Evolutionary conservation across 768 basidiomycete genomes (phyloP), one percentile per base, ranked within the genome.

Genomic region (Boletus eberwhitei): DNA sequence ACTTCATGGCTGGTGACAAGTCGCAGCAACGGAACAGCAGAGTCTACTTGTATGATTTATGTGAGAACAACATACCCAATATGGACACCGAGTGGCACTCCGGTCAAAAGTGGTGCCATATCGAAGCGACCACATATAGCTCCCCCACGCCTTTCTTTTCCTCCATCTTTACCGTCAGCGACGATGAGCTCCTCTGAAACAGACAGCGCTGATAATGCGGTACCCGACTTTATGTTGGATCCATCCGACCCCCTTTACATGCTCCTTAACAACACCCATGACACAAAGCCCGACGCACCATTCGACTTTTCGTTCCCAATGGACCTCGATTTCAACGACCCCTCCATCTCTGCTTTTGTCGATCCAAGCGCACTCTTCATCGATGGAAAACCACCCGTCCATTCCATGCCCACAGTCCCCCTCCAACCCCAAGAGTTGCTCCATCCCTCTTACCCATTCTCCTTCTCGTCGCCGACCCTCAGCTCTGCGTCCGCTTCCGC

Each of bases 291-390:
- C 3, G 71, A 73, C 60, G 24, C 66, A 59, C 78, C 65, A 57
- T 80, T 65, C 61, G 70, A 66, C 65, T 70, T 77, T 48, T 63
- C 72, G 22, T 54, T 77, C 66, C 56, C 68, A 66, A 80, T 85
- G 78, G 82, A 84, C 68, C 76, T 87, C 69, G 85, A 87, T 62
- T 82, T 85, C 51, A 74, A 77, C 65, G 78, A 81, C 4, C 56
- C 64, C 2, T 58, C 64, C 19, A 36, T 71, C 32, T 71, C 79
- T 19, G 77, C 84, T 60, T 78, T 80, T 1, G 77, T 90, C 50
- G 85, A 90, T 54, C 87, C 88, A 31, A 83, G 74, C 59, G 71
- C 88, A 13, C 86, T 88, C 62, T 82, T 68, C 17, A 44, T 79
- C 50, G 67, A 75, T 31, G 60, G 64, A 14, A 71, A 69, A 42